Evolutionary conservation across 148 eudicot species (phyloP).

Genomic region (Selenicereus undatus): DNA sequence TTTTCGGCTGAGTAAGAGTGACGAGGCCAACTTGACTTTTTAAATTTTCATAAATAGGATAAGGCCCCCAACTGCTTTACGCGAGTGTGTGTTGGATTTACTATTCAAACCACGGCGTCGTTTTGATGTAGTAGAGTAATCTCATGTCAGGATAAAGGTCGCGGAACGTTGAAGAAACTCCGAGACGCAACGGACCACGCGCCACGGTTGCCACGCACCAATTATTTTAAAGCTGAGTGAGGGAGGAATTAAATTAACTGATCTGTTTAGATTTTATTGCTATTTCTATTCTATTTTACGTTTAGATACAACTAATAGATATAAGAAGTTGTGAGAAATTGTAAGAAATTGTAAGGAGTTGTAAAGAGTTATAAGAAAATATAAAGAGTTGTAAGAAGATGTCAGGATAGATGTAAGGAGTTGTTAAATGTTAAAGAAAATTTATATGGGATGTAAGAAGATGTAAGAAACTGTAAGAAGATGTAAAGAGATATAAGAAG

Average conservation of each 20-base stretch:
- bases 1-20: constrained; percentile 19
- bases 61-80: not conserved
- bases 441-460: too few species aligned
- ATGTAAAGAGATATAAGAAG: too few species aligned
- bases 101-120: not conserved
- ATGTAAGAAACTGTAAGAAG: too few species aligned
- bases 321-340: too few species aligned
- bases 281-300: too few species aligned
- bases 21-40: constrained; percentile 21
- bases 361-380: too few species aligned
- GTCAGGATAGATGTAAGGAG: too few species aligned
- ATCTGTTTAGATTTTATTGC: not conserved
- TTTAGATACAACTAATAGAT: too few species aligned
- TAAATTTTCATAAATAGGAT: not conserved
- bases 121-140: not conserved
- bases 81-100: not conserved
- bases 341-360: too few species aligned
- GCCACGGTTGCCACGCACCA: not conserved
- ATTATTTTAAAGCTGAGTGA: constrained; percentile 5
- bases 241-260: not conserved
- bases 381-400: too few species aligned
- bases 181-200: not conserved
- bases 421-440: too few species aligned
- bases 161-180: not conserved
- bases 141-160: not conserved